Evolutionary conservation across 2,329 filamentous ascomycete genomes (phyloP), one percentile per base, ranked within the genome.

Genomic region (Botrytis paeoniae): DNA sequence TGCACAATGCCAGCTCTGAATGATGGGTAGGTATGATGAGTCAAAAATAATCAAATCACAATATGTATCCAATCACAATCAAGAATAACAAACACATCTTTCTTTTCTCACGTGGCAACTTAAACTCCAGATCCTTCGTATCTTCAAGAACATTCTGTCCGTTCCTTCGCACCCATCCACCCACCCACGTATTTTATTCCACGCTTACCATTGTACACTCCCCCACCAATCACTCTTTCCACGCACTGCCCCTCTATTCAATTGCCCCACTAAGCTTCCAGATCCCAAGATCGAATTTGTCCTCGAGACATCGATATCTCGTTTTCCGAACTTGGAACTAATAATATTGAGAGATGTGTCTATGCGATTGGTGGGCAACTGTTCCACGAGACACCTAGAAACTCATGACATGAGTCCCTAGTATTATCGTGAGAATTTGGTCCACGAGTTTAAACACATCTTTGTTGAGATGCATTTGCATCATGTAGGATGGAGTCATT

Each of bases 401-500:
- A 37, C 59, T 32, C 35, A 25, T 16, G 20, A 45, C 43, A 20
- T 20, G 43, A 20, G 41, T 20, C 4, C 41, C 41, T 43, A 10
- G 35, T n/a, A n/a, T n/a, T 16, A 16, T 43, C 29, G 41, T 48
- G 41, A 48, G 29, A 43, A 35, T 65, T 35, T n/a, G 62, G 7
- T 65, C 20, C 63, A 43, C 41, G 63, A 48, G 29, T 43, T 25
- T 29, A 18, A 29, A 48, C 45, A 48, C 22, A 61, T 35, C 35
- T 37, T 8, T 57, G 35, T 43, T 37, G n/a, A 51, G 43, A 51
- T 37, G 63, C 29, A 18, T 51, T 66, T 66, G 32, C 29, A 51
- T 51, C 45, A 66, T 66, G 22, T 66, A 66, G 22, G 1, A 65
- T 66, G 43, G 63, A 66, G 63, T 37, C 43, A 66, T 66, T n/a